These are phyloP conservation scores for Leccinum griseonigrum DNA, from an alignment of 1,284 basidiomycete genomes.

Conservation along the genomic window DNA sequence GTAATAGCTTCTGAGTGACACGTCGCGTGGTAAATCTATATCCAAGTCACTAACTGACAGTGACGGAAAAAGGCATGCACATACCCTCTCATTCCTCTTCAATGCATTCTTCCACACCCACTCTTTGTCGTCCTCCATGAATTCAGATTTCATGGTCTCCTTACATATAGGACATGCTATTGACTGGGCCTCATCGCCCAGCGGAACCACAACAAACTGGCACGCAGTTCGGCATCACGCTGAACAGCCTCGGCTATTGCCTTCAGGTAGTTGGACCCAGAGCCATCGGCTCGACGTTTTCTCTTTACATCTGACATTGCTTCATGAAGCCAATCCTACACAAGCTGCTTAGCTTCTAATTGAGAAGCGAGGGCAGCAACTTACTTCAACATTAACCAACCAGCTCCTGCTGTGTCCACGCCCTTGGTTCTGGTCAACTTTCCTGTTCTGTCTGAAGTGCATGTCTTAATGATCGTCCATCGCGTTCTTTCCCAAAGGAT, in stretches of 20 bases:
- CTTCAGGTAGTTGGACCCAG: constrained; percentile 50
- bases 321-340: constrained; percentile 85
- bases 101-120: constrained; percentile 98
- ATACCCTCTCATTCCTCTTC: constrained; percentile 76
- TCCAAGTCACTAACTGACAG: background rate
- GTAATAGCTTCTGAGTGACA: constrained; percentile 80
- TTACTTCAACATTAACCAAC: constrained; percentile 83
- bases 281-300: constrained; percentile 57
- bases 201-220: constrained; percentile 86
- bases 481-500: constrained; percentile 66
- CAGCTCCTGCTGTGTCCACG: constrained; percentile 91
- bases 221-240: constrained; percentile 71
- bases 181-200: constrained; percentile 77
- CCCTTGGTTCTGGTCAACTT: constrained; percentile 80
- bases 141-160: constrained; percentile 90
- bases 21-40: constrained; percentile 86
- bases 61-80: constrained; percentile 29
- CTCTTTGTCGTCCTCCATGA: constrained; percentile 95
- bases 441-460: constrained; percentile 95
- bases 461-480: constrained; percentile 93
- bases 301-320: constrained; percentile 56
- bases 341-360: constrained; percentile 15
- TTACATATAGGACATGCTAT: constrained; percentile 96
- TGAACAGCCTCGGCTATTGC: constrained; percentile 66
- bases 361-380: constrained; percentile 28